Evolutionary conservation across 352 stramenopile genomes (phyloP), one percentile per base, ranked within the genome.

Genomic region (Globisporangium mamillatum): DNA sequence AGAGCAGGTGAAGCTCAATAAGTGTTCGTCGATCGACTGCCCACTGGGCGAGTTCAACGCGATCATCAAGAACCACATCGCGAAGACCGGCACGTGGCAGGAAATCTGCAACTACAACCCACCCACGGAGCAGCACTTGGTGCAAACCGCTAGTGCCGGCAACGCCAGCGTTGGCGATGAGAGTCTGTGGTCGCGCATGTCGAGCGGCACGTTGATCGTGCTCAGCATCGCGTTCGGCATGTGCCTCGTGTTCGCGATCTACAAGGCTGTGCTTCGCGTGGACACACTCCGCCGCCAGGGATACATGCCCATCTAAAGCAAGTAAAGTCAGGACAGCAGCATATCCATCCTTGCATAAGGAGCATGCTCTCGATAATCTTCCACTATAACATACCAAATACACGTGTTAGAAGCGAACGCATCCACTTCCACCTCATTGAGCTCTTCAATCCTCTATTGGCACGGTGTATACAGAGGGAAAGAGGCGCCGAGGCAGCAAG

Each of bases 91-190:
- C 34, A 92, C 84, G 41, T 95, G 88, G 88, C 73, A 95, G 64
- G 70, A 86, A 52, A 95, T 95, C 67, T 95, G 88, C 68, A 79
- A 88, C 63, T 95, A 93, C 72, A 62, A 84, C 54, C 71, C 70
- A 25, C 71, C 74, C 2, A 38, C 66, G 16, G 29, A 69, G 5
- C 71, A 73, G 54, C 61, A 75, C 8, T 55, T 73, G 54, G 68
- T 69, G 24, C 60, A 70, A 41, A 63, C 57, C 9, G 59, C 55
- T 46, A 38, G 46, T 7, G 52, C 25, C 34, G 38, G 60, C 52
- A 57, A 6, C 56, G 27, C 55, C 53, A 24, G 34, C 52, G 46
- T 44, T 4, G 54, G 61, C 2, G 34, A 54, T 29, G 34, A 56
- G 6, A 54, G 10, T 36, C 48, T 62, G 22, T 66, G 58, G 52